phyloP scores from a whole-genome alignment of 2,329 filamentous ascomycete species.

The Colletotrichum trifolii region DNA sequence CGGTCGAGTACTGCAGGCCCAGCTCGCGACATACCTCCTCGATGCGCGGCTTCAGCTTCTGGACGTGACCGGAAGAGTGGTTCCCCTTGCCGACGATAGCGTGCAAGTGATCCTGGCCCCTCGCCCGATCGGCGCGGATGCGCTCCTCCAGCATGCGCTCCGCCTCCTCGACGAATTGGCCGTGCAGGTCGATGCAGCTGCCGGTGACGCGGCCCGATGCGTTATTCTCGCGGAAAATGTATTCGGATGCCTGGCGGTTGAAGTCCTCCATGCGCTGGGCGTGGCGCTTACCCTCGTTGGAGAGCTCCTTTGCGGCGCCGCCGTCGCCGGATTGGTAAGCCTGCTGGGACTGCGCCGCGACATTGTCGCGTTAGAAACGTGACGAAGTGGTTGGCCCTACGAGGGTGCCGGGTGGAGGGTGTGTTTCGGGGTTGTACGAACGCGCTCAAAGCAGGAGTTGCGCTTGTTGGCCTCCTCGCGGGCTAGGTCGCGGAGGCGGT shows the following conservation, averaged over 20 bases:
- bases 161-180: conserved; percentile 93
- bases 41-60: conserved; percentile 96
- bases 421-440: conserved; percentile 49
- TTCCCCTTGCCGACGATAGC: conserved; percentile 97
- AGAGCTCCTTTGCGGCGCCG: conserved; percentile 83
- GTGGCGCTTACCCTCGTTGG: conserved; percentile 86
- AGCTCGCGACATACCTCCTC: conserved; percentile 87
- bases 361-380: conserved; percentile 1
- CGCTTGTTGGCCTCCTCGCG: conserved; percentile 84
- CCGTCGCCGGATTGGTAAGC: conserved; percentile 89
- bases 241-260: conserved; percentile 91
- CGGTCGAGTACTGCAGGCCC: conserved; percentile 84
- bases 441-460: conserved; percentile 78
- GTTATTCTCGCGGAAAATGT: conserved; percentile 97
- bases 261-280: conserved; percentile 86
- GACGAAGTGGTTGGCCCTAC: too few species aligned
- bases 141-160: conserved; percentile 89
- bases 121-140: conserved; percentile 79
- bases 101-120: conserved; percentile 85
- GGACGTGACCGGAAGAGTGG: conserved; percentile 82
- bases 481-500: conserved; percentile 86
- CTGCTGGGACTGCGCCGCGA: conserved; percentile 68
- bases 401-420: neutral
- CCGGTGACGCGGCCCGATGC: conserved; percentile 76
- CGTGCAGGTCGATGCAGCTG: conserved; percentile 94